Base-by-base conservation (phyloP, 106 monocot species). In the Dioscorea zingiberensis region DNA sequence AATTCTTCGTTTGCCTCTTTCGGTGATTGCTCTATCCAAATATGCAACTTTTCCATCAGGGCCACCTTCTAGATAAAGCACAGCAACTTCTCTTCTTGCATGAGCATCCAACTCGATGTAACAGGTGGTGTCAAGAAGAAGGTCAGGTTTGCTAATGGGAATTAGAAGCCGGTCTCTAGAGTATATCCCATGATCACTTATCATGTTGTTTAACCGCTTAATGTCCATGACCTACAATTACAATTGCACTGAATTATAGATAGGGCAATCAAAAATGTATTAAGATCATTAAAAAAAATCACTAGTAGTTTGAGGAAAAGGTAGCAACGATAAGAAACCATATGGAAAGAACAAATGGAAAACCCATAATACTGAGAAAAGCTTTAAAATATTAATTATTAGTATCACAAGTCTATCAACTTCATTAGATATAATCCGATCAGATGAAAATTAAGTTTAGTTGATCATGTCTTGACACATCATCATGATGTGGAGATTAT, bases 111-210 rank as follows among this genome's bases (percentile, higher is more conserved):
- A 48, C 66, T 95, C 94, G 27, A 95, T 81, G 76, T 80, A 88
- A 64, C 91, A 91, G 25, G 87, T 91, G 59, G 77, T 76, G 38
- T 76, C 62, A 25, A 25, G 58, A 21, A 95, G 91, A 29, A 91
- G 44, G 11, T 81, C 76, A 21, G 83, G 78, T 14, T 83, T 83
- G 67, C 64, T 58, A 21, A 95, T 88, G 13, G 94, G 94, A 23
- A 95, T 88, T 16, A 95, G 72, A 60, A 95, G 80, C 75, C 90
- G 79, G 64, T 88, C 83, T 48, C 94, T 82, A 12, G 87, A 95
- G 71, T 95, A 83, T 49, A 95, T 91, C 1, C 94, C 94, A 55
- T 95, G 94, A 60, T 95, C 94, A 47, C 94, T 95, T 83, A 95
- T 95, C 94, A 91, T 91, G 51, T 91, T 91, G 78, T 95, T 95